Base-by-base conservation (phyloP, 768 basidiomycete species). In the Candolleomyces eurysporus region DNA sequence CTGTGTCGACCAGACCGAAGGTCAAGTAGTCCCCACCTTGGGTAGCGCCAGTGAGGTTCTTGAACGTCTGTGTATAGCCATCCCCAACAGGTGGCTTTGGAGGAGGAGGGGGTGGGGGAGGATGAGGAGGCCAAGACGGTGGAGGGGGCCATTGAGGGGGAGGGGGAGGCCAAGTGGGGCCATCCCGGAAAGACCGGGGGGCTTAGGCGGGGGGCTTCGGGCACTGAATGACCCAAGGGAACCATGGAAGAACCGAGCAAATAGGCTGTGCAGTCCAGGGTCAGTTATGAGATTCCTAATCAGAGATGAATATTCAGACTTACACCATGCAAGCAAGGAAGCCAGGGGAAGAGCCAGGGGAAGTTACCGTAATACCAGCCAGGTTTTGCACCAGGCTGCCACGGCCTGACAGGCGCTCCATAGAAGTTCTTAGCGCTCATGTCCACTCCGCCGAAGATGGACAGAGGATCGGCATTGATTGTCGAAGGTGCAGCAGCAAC, bases 291-390 rank as follows among this genome's bases (percentile, higher is more conserved):
- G 13, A 14, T 67, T 59, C 71, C 76, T 78, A 53, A 77, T 64
- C 57, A 73, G 49, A 76, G 76, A 56, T 17, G 53, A 54, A 9
- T 17, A 9, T 50, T 32, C n/a, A 49, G n/a, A 67, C 73, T 54
- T 53, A 76, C 75, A 43, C 75, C 75, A 36, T 63, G 55, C 45
- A 78, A 72, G 66, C 74, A 75, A 22, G 71, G 59, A 42, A 75
- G 61, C 10, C 69, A 65, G 8, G 68, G 69, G 63, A 68, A 74
- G 16, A 66, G 65, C 21, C 67, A 45, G 0, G 73, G 70, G 53
- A 69, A 65, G 43, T 66, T 59, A 2, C 79, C 79, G 39, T 72
- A 77, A 68, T 79, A 80, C 79, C 79, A 81, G 46, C 79, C 79
- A 49, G 79, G 79, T 30, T 73, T 58, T 39, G 68, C 48, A 4